Percentiles rank a stretch among this genome's conserved stretches.
These are phyloP conservation scores for Colletotrichum magnum DNA, from an alignment of 2,329 filamentous ascomycete genomes.

Conservation along the genomic window DNA sequence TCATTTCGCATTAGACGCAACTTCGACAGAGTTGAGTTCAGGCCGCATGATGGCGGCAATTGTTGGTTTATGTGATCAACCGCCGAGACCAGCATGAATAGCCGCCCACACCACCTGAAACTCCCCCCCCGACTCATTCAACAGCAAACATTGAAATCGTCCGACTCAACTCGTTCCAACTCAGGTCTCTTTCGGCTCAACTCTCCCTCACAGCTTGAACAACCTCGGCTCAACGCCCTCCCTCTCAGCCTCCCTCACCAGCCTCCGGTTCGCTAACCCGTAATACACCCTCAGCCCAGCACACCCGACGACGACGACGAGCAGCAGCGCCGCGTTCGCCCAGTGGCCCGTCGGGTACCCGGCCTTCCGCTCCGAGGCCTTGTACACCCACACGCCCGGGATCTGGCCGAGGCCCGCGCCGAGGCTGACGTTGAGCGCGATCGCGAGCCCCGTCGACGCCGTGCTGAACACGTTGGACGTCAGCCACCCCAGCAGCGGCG, in stretches of 20 bases:
- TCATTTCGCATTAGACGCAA: too few relatives aligned
- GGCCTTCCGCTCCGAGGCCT: conserved; percentile 68
- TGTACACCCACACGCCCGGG: conserved; percentile 82
- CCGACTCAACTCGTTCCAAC: background rate
- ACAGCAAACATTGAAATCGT: background rate
- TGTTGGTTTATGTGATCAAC: too few relatives aligned
- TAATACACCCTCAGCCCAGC: conserved; percentile 70
- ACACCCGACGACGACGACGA: conserved; percentile 71
- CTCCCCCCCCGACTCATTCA: background rate
- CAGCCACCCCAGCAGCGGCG: conserved; percentile 63
- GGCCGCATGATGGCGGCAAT: too few relatives aligned
- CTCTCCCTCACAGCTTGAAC: conserved; percentile 56
- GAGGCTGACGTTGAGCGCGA: conserved; percentile 78
- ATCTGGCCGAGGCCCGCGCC: conserved; percentile 79
- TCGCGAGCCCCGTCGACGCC: conserved; percentile 75
- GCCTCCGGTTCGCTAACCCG: conserved; percentile 58
- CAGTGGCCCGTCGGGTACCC: conserved; percentile 81
- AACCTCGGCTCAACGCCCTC: conserved; percentile 53
- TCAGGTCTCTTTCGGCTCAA: background rate
- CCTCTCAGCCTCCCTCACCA: conserved; percentile 49
- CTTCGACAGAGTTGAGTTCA: background rate
- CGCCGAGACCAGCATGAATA: too few relatives aligned
- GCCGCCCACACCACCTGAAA: background rate
- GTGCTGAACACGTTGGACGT: conserved; percentile 70
- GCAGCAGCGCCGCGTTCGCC: conserved; percentile 72